Evolutionary conservation across 768 basidiomycete species (phyloP), one percentile per base, ranked within the genome.

Genomic region (Candolleomyces aberdarensis): DNA sequence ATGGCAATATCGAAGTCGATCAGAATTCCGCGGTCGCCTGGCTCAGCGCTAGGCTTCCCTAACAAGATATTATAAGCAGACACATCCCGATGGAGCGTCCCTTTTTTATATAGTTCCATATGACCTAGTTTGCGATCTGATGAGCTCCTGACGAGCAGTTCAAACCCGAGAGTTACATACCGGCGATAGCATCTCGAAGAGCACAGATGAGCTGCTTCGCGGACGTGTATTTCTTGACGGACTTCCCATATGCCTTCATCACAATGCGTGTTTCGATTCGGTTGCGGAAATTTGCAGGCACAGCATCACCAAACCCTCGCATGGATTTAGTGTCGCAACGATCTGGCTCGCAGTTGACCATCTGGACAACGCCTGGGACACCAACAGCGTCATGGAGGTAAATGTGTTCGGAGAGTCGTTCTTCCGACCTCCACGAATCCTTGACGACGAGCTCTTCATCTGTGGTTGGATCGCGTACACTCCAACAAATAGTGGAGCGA

Each of bases 51-150:
- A 1, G 50, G 29, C 10, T 20, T 41, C 4, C 64, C 64, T 20
- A 58, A 44, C 13, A 65, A 55, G n/a, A 65, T 50, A 36, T 65
- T 65, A 22, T 61, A 36, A 8, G 54, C 19, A 36, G 62, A 63
- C 20, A 65, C 49, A 51, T 65, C 64, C 4, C 64, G 59, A 32
- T 65, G 64, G n/a, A 65, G 36, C 20, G 63, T 63, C 0, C 59
- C 56, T 10, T 14, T 31, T 17, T 58, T 20, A 46, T 44, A 61
- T 1, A 63, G 10, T 4, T 56, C 14, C 31, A 22, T 44, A 32
- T 63, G 64, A 3, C 51, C 62, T 65, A 32, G 11, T 26, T 26
- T 26, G 26, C 2, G 26, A 26, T 26, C 3, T 26, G 26, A 26
- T 26, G 26, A 26, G 26, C 26, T 26, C 26, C 26, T 26, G 26